Conservation (phyloP, 1,139 yeast genomes). For the Yamadazyma spencermartinsiae region DNA sequence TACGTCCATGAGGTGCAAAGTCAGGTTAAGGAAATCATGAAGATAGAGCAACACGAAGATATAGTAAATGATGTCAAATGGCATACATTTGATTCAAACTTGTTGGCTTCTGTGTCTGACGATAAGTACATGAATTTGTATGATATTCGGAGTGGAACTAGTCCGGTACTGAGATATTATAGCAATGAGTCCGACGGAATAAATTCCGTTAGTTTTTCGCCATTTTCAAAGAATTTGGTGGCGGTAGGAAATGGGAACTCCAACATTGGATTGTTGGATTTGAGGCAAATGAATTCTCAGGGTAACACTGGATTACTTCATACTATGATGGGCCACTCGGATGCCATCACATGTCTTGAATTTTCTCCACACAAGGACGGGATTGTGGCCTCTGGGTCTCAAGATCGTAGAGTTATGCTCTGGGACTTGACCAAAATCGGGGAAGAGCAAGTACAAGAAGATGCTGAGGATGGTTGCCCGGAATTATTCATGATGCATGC, state of each 20-base stretch:
- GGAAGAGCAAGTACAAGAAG: constrained; percentile 77
- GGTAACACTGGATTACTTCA: constrained; percentile 44
- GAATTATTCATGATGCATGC: constrained; percentile 86
- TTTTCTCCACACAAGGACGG: constrained; percentile 75
- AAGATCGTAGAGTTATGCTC: constrained; percentile 66
- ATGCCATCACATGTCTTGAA: constrained; percentile 64
- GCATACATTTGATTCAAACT: constrained; percentile 50
- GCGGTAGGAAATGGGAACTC: constrained; percentile 73
- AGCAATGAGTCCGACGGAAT: constrained; percentile 45
- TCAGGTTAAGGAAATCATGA: constrained; percentile 21
- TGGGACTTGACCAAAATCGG: constrained; percentile 79
- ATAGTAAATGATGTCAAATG: constrained; percentile 77
- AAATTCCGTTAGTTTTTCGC: constrained; percentile 66
- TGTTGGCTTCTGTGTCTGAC: constrained; percentile 73
- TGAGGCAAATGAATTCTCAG: constrained; percentile 41
- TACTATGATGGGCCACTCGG: constrained; percentile 77
- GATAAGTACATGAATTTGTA: constrained; percentile 49
- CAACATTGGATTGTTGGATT: constrained; percentile 62
- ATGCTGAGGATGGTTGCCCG: constrained; percentile 79
- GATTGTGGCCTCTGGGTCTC: constrained; percentile 69
- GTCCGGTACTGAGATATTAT: constrained; percentile 30
- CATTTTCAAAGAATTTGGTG: constrained; percentile 55
- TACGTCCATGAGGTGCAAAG: constrained; percentile 55
- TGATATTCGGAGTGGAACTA: constrained; percentile 35
- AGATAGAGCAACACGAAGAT: constrained; percentile 50